Percentiles rank a stretch among this genome's conserved stretches.
Evolutionary conservation across 805 yeast species (phyloP).

Genomic region (Kodamaea sagamina): DNA sequence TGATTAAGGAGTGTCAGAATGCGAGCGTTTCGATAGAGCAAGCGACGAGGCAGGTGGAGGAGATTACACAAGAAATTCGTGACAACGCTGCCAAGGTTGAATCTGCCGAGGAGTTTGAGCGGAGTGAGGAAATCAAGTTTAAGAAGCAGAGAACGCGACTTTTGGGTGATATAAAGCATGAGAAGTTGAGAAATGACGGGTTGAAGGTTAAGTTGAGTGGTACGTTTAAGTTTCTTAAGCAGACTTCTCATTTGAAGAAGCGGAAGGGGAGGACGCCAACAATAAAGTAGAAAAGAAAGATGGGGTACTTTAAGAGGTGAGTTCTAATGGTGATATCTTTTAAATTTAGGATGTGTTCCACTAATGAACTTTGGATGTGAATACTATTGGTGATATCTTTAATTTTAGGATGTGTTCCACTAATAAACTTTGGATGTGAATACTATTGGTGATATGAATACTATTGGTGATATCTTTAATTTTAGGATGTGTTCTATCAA

Average conservation of each 20-base stretch:
- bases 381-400: no score
- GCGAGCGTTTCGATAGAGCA: conserved; percentile 53
- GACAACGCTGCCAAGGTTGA: conserved; percentile 24
- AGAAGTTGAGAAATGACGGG: conserved; percentile 24
- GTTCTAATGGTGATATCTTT: no score
- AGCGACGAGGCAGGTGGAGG: conserved; percentile 35
- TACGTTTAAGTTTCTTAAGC: conserved; percentile 36
- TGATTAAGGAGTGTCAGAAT: conserved; percentile 56
- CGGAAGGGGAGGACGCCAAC: conserved; percentile 35
- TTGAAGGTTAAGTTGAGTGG: conserved; percentile 32
- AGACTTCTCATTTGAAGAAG: conserved; percentile 44
- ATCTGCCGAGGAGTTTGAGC: conserved; percentile 14
- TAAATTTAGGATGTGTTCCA: no score
- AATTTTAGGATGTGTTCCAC: no score
- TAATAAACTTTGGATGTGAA: no score
- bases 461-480: no score
- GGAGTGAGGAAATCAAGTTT: conserved; percentile 20
- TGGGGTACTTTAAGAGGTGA: no score
- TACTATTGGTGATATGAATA: no score
- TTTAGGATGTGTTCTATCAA: no score
- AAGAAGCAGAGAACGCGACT: conserved; percentile 22
- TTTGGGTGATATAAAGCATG: conserved; percentile 25
- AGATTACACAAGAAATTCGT: conserved; percentile 19
- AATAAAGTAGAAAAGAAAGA: conserved; percentile 2
- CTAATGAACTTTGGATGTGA: no score